Percentiles rank a stretch among this genome's conserved stretches.
Evolutionary conservation across 345 rosid species (phyloP).

Genomic region (Fremontodendron californicum): DNA sequence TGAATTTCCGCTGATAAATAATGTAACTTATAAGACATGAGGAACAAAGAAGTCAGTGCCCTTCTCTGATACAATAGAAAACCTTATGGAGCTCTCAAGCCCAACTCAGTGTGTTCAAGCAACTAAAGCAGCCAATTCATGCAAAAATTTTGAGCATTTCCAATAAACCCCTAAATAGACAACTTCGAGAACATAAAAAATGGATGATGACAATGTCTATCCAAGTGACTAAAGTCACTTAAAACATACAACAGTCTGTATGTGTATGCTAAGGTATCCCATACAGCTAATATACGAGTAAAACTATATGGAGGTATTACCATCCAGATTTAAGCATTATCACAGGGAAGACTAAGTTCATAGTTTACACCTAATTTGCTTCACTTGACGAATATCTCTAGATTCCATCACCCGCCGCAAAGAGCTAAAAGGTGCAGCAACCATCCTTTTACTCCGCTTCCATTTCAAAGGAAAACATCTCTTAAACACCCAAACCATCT

Average conservation of each 20-base stretch:
- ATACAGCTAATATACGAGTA: background rate
- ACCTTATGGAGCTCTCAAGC: background rate
- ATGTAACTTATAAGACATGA: background rate
- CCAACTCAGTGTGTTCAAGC: background rate
- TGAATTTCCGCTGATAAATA: background rate
- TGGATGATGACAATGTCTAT: background rate
- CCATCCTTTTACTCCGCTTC: background rate
- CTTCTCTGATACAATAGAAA: background rate
- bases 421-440: background rate
- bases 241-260: background rate
- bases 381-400: background rate
- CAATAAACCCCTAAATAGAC: background rate
- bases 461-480: background rate
- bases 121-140: constrained; percentile 4
- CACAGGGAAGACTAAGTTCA: background rate
- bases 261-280: background rate
- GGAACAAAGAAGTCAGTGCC: background rate
- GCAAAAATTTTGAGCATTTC: background rate
- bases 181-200: background rate
- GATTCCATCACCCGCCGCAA: background rate
- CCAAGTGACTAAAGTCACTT: background rate
- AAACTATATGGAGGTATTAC: background rate
- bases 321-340: background rate
- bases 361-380: background rate
- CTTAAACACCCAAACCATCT: constrained; percentile 1